Base-by-base conservation (phyloP, 2,329 filamentous ascomycete genomes). In the Ploettnerulaceae sp. region DNA sequence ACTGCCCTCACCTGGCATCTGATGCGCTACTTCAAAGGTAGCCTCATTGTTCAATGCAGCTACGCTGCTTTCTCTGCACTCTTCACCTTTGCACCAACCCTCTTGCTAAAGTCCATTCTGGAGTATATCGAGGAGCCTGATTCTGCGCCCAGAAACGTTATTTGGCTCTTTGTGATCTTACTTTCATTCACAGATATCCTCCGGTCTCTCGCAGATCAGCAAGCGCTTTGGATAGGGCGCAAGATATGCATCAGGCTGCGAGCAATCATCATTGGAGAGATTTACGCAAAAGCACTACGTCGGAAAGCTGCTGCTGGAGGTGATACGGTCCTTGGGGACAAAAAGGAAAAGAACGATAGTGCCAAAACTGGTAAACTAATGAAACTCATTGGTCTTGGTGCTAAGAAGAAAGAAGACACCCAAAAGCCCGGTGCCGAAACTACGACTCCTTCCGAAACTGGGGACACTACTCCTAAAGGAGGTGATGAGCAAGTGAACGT, bases 221-320 rank as follows among this genome's bases (percentile, higher is more conserved):
- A 93, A 65, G 87, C 89, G 7, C 74, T 98, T 0, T 98, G 88
- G 86, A 85, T 95, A 49, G 93, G 93, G 12, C 84, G 93, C 46
- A 95, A 89, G 67, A 86, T 97, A 52, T 96, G 90, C 67, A 91
- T 98, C 59, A 84, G 89, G 52, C 75, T 97, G 33, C 85, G 91
- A 53, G 90, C 93, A 40, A 93, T 98, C 62, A 89, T 98, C 52
- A 89, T 98, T 56, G 93, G 93, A 45, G 93, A 98, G 62, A 93
- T 98, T 36, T 98, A 98, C 65, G 87, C 89, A 47, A 98, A 98
- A 69, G 89, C 93, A 1, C 75, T 98, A 14, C 82, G 94, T 54
- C 83, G 93, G 58, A 95, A 95, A 67, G 91, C 89, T 14, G 84
- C 89, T 17, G 82, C 90, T 7, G 79, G 82, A 14, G 76, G 75